Percentiles rank a stretch among this genome's conserved stretches.
Evolutionary conservation across 2,329 filamentous ascomycete species (phyloP).

Genomic region (Penicillium verrucosum): DNA sequence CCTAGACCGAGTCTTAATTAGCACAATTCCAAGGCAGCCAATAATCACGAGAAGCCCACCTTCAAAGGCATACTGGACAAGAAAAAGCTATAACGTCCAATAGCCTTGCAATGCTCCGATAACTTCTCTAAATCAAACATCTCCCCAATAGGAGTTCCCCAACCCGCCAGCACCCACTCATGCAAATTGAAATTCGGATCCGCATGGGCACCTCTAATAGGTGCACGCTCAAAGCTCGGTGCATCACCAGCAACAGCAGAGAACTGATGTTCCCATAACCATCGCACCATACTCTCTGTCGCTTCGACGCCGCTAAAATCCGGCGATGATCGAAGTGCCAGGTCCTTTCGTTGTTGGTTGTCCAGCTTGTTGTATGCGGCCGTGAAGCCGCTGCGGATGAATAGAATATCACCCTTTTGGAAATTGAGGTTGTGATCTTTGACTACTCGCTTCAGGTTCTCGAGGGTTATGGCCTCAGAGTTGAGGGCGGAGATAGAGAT

Average conservation of each 20-base stretch:
- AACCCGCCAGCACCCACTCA: constrained; percentile 32
- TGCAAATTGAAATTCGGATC: constrained; percentile 28
- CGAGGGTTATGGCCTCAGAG: constrained; percentile 18
- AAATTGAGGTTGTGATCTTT: constrained; percentile 17
- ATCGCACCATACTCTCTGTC: constrained; percentile 31
- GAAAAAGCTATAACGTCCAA: constrained; percentile 33
- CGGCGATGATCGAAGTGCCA: constrained; percentile 17
- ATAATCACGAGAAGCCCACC: constrained; percentile 12
- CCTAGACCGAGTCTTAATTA: constrained; percentile 9
- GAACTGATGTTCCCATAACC: constrained; percentile 38
- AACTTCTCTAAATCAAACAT: constrained; percentile 36
- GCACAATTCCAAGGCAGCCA: background rate
- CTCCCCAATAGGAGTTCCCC: constrained; percentile 35
- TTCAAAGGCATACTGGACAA: constrained; percentile 35
- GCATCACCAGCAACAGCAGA: constrained; percentile 35
- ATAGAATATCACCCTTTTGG: constrained; percentile 21
- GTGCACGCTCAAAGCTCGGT: constrained; percentile 32
- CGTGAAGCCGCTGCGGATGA: constrained; percentile 23
- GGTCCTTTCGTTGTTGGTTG: constrained; percentile 13
- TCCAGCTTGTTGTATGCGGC: constrained; percentile 18
- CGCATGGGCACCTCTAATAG: constrained; percentile 26
- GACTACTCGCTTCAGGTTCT: constrained; percentile 14
- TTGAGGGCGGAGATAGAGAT: constrained; percentile 17
- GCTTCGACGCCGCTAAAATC: constrained; percentile 35
- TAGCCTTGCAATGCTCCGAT: constrained; percentile 29